phyloP scores from a whole-genome alignment of 148 eudicot species.

The Amaranthus palmeri region DNA sequence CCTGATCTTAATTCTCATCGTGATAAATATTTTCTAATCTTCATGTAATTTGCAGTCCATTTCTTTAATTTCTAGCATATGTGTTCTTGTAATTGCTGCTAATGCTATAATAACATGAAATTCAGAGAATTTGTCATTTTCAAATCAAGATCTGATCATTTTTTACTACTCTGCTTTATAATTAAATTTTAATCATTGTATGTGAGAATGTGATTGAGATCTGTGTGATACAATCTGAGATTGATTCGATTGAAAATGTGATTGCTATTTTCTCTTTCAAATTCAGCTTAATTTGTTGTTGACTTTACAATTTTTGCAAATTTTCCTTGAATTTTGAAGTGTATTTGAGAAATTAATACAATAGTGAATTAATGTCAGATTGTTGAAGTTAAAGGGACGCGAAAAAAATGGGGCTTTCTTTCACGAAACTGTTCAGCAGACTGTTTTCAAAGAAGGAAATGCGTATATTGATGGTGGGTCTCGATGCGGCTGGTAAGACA shows the following conservation, averaged over 20 bases:
- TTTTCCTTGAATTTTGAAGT: neutral
- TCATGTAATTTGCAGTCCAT: neutral
- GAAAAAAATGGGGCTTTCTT: conserved; percentile 56
- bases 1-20: neutral
- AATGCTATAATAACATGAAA: neutral
- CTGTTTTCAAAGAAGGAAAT: conserved; percentile 68
- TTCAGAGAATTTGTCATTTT: neutral
- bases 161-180: neutral
- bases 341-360: neutral
- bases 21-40: neutral
- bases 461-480: conserved; percentile 77
- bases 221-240: neutral
- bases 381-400: conserved; percentile 18
- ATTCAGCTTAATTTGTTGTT: neutral
- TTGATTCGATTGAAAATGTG: neutral
- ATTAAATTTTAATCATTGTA: neutral
- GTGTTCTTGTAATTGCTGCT: neutral
- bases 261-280: neutral
- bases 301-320: neutral
- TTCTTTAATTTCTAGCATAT: neutral
- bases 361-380: neutral
- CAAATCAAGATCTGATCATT: neutral
- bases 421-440: conserved; percentile 64
- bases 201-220: conserved; percentile 3
- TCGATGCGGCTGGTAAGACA: conserved; percentile 81